Percentiles rank a stretch among this genome's conserved stretches.
phyloP scores from a whole-genome alignment of 768 basidiomycete species.

The Dentipellis sp. region DNA sequence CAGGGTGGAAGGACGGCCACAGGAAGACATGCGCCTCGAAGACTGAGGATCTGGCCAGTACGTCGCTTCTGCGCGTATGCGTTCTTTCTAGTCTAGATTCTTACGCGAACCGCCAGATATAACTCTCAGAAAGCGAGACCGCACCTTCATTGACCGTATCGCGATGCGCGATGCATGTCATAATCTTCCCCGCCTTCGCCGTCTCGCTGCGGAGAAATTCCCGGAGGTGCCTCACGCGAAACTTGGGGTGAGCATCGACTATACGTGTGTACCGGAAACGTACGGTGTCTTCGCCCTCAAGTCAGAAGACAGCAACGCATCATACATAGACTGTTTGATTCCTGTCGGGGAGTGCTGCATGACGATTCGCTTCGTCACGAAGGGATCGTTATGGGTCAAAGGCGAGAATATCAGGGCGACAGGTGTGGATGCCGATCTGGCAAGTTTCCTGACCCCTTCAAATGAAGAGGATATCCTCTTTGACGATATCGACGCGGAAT shows the following conservation, averaged over 20 bases:
- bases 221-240: constrained; percentile 17
- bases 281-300: constrained; percentile 21
- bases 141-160: neutral
- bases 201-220: constrained; percentile 18
- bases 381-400: no score
- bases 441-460: no score
- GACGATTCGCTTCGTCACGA: no score
- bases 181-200: constrained; percentile 19
- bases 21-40: constrained; percentile 28
- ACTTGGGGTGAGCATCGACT: constrained; percentile 27
- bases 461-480: no score
- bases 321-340: no score
- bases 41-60: constrained; percentile 26
- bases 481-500: no score
- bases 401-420: no score
- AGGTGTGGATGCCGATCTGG: no score
- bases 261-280: constrained; percentile 20
- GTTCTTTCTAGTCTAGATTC: neutral
- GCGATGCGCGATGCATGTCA: neutral
- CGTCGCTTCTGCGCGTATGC: neutral
- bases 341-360: no score
- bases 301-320: no score
- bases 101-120: neutral
- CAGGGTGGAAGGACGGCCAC: constrained; percentile 30
- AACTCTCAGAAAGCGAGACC: neutral